phyloP scores from a whole-genome alignment of 495 filamentous ascomycete species.

The Aspergillus carlsbadensis region DNA sequence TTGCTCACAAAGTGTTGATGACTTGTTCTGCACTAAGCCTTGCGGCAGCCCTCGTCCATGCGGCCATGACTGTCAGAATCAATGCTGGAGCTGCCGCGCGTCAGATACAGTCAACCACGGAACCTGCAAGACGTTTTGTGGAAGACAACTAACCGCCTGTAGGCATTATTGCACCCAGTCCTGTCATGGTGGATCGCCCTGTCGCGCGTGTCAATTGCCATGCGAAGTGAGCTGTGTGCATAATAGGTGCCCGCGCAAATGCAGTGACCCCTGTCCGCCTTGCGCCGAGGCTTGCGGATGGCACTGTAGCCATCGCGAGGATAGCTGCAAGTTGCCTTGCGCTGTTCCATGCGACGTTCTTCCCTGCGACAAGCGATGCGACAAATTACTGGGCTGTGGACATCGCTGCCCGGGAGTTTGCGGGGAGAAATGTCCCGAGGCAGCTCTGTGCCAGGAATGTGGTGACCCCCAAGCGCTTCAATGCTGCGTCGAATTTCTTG shows the following conservation, averaged over 20 bases:
- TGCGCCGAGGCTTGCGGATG: slow-evolving; percentile 64
- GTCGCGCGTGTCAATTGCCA: slow-evolving; percentile 49
- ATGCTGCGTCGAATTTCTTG: too few species aligned
- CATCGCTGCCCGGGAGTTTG: slow-evolving; percentile 69
- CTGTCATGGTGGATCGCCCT: slow-evolving; percentile 57
- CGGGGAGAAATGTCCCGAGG: slow-evolving; percentile 61
- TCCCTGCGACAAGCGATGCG: slow-evolving; percentile 66
- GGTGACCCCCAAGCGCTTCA: too few species aligned
- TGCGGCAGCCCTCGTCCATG: slow-evolving; percentile 54
- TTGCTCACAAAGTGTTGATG: too few species aligned
- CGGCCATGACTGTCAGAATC: slow-evolving; percentile 58
- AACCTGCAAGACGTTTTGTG: slow-evolving; percentile 52
- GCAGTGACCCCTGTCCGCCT: slow-evolving; percentile 63
- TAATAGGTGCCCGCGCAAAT: slow-evolving; percentile 57
- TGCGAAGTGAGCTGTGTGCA: slow-evolving; percentile 67
- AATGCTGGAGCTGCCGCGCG: slow-evolving; percentile 52
- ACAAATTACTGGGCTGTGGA: slow-evolving; percentile 56
- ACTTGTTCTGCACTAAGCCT: slow-evolving; percentile 45
- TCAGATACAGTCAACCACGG: slow-evolving; percentile 41
- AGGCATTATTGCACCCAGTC: slow-evolving; percentile 50
- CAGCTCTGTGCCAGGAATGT: slow-evolving; percentile 58
- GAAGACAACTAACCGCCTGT: slow-evolving; percentile 55
- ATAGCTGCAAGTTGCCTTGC: slow-evolving; percentile 68
- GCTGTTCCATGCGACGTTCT: slow-evolving; percentile 61
- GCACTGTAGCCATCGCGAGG: too few species aligned